Conservation (phyloP, 805 yeast genomes). For the Kodamaea neixiangensis region DNA sequence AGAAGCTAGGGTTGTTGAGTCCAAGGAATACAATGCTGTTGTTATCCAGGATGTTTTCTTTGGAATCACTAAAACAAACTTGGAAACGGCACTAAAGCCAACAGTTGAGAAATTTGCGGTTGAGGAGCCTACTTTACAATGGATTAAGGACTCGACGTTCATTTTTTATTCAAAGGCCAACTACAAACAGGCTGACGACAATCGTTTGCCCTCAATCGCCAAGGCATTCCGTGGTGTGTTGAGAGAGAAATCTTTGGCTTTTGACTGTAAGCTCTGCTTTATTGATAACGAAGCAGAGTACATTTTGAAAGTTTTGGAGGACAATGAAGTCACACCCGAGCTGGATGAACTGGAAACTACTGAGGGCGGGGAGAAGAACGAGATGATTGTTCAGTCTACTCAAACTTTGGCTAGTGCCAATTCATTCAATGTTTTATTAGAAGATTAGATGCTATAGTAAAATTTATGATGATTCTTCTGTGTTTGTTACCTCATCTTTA, state of each 20-base stretch:
- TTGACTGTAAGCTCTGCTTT: conserved; percentile 48
- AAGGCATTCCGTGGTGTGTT: conserved; percentile 35
- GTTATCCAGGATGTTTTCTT: conserved; percentile 52
- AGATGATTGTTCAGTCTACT: not conserved
- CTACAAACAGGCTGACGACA: conserved; percentile 32
- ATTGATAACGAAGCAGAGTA: conserved; percentile 33
- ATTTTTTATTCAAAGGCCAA: conserved; percentile 40
- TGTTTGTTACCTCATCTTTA: not conserved
- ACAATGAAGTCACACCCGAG: not conserved
- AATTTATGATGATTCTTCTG: not conserved
- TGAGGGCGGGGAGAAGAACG: not conserved
- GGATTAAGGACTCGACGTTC: conserved; percentile 45
- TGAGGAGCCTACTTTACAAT: conserved; percentile 32
- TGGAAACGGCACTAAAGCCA: conserved; percentile 33
- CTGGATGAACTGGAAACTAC: conserved; percentile 1
- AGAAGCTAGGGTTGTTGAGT: conserved; percentile 23
- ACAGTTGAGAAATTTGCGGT: conserved; percentile 25
- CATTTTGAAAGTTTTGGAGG: conserved; percentile 20
- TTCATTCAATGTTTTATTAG: conserved; percentile 10
- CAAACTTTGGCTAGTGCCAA: conserved; percentile 2
- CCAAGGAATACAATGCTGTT: conserved; percentile 50
- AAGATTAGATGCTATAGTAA: conserved; percentile 1
- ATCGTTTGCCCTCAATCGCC: conserved; percentile 43
- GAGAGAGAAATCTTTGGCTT: conserved; percentile 47
- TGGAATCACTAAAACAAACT: conserved; percentile 51